Base-by-base conservation (phyloP, 305 asterid species). In the Euphrasia arctica region DNA sequence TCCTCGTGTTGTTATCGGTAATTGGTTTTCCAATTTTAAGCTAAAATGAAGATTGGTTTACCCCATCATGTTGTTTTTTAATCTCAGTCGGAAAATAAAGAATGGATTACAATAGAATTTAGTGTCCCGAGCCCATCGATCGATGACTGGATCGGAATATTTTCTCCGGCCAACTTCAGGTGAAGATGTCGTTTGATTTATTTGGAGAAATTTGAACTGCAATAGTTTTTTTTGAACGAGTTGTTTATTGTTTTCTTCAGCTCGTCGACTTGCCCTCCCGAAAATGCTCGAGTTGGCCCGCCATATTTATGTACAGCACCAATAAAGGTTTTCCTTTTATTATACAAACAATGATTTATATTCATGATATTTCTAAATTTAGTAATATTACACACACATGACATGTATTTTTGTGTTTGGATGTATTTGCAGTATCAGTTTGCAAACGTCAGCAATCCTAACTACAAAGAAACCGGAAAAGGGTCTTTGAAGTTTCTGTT, bases 91-190 rank as follows among this genome's bases (percentile, higher is more conserved):
- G 60, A 77, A 65, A 79, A 75, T 75, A 79, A 74, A 64, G 98
- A 82, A 50, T 83, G 90, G 95, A 70, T 91, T 68, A 77, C 76
- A 56, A 31, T 91, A 69, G 78, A 80, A 58, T 87, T 72, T 68
- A 65, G 82, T 45, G 71, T 64, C 76, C 62, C 83, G 28, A 85
- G 48, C 59, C 93, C 97, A 3, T 70, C 91, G 12, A 54, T 18
- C 45, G 85, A 79, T 70, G 98, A 91, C 74, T 91, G 98, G 95
- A 72, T 91, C 50, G 97, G 97, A 62, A 93, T 83, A 41, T 89
- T 91, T 76, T 91, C 98, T 63, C 97, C 98, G 3, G 87, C 85
- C 62, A 89, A 87, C 77, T 87, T 87, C 86, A 83, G 95, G 97
- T 91, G 56, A 42, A 55, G 25, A 18, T 9, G 36, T 27, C 60